phyloP scores from a whole-genome alignment of 345 rosid species.

The Gossypium bickii region DNA sequence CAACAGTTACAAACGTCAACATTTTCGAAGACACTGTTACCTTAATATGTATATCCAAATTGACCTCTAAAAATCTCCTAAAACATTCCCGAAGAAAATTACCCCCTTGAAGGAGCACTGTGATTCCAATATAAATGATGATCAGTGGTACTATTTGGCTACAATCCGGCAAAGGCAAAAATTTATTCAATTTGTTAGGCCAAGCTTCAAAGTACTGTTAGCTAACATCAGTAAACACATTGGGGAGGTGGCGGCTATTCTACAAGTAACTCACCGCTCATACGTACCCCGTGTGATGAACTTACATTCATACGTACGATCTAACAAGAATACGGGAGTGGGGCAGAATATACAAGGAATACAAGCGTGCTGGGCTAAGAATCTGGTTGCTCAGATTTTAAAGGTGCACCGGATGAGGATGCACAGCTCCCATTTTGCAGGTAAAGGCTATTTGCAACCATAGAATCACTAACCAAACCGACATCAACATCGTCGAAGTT shows the following conservation, averaged over 20 bases:
- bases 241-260: constrained; percentile 28
- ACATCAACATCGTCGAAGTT: constrained; percentile 75
- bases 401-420: constrained; percentile 28
- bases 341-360: constrained; percentile 26
- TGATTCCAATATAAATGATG: background rate
- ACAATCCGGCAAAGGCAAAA: background rate
- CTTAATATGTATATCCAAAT: too few species aligned
- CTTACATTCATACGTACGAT: background rate
- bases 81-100: background rate
- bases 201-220: background rate
- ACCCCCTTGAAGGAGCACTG: background rate
- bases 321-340: background rate
- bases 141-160: background rate
- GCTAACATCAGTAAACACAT: background rate
- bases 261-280: constrained; percentile 29
- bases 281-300: constrained; percentile 17
- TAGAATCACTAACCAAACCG: constrained; percentile 90
- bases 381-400: constrained; percentile 41
- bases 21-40: too few species aligned
- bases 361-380: constrained; percentile 10
- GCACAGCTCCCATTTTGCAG: constrained; percentile 58
- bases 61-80: background rate
- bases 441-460: constrained; percentile 83
- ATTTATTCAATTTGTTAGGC: constrained; percentile 4
- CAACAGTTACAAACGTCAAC: too few species aligned